Base-by-base conservation (phyloP, 2,329 filamentous ascomycete genomes). In the Colletotrichum sp. region DNA sequence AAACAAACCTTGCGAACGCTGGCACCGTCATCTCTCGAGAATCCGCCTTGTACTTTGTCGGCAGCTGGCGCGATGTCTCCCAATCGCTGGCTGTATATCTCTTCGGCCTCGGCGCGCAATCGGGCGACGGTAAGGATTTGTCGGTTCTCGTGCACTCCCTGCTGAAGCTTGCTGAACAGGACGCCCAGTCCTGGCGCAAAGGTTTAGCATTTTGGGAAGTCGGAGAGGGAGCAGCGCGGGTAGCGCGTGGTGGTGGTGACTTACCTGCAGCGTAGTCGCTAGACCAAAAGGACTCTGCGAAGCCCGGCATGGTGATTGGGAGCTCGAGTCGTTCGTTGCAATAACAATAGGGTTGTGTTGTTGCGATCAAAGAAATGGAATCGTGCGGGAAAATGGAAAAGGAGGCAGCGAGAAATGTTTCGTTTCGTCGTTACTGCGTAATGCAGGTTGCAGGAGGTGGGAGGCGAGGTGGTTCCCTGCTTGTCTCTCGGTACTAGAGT, bases 221-320 rank as follows among this genome's bases (percentile, higher is more conserved):
- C n/a, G 44, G 69, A 18, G 44, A 55, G 57, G 30, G 34, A 49
- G 59, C 26, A 30, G 60, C 36, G 69, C 34, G 21, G 26, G n/a
- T 21, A 26, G 59, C 62, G 49, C 63, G 66, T 44, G 6, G 24
- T 30, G 63, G 70, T 52, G 63, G 70, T 52, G 76, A 82, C 90
- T 84, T 88, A 95, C 94, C 96, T 89, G 95, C 96, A 84, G 96
- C 96, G 90, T 99, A 99, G 90, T 99, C 97, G 84, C 92, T 92
- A 78, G 97, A 98, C 97, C 97, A 99, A 88, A 99, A 99, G 67
- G 96, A 98, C 87, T 96, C 95, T 80, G 96, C 93, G 87, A 99
- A 99, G 81, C 95, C 92, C 80, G 95, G 94, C 95, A 96, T 96
- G 84, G 86, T 92, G 79, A 78, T 64, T 62, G 39, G 24, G 44